Percentiles rank a stretch among this genome's conserved stretches.
Conservation (phyloP, 768 basidiomycete species). For the Epithele typhae region DNA sequence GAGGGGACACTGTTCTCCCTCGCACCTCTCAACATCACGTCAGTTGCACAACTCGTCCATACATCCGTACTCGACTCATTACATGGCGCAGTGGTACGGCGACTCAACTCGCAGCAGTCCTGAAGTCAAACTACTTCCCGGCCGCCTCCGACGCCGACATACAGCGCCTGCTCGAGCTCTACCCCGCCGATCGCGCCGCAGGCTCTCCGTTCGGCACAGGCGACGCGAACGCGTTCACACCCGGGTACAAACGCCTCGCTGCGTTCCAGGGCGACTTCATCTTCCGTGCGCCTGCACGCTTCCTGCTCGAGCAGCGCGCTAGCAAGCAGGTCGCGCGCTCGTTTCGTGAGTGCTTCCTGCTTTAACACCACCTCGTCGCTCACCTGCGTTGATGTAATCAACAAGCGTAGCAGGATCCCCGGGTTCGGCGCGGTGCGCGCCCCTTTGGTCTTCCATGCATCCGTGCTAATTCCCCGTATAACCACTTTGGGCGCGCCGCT, state of each 20-base stretch:
- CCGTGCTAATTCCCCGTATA: not conserved
- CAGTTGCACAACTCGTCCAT: not conserved
- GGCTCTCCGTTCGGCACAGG: constrained; percentile 56
- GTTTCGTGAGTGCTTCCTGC: no score
- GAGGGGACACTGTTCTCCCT: no score
- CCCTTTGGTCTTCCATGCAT: not conserved
- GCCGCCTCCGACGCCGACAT: constrained; percentile 14
- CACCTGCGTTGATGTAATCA: not conserved
- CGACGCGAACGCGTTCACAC: constrained; percentile 39
- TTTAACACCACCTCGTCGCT: not conserved
- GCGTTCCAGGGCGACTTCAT: constrained; percentile 24
- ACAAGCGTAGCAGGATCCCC: no score
- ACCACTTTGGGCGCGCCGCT: no score
- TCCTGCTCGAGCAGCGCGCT: no score
- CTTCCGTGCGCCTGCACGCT: constrained; percentile 24
- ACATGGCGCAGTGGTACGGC: constrained; percentile 17
- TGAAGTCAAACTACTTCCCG: constrained; percentile 20
- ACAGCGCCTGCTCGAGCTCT: constrained; percentile 14
- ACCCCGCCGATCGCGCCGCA: constrained; percentile 29
- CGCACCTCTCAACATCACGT: no score
- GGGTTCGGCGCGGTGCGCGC: not conserved
- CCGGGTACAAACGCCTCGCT: constrained; percentile 29
- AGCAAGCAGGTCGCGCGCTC: not conserved
- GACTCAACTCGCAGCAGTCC: constrained; percentile 10
- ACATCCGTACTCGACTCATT: not conserved